These are phyloP conservation scores for Nicotiana undulata DNA, from an alignment of 257 asterid genomes.

Conservation along the genomic window DNA sequence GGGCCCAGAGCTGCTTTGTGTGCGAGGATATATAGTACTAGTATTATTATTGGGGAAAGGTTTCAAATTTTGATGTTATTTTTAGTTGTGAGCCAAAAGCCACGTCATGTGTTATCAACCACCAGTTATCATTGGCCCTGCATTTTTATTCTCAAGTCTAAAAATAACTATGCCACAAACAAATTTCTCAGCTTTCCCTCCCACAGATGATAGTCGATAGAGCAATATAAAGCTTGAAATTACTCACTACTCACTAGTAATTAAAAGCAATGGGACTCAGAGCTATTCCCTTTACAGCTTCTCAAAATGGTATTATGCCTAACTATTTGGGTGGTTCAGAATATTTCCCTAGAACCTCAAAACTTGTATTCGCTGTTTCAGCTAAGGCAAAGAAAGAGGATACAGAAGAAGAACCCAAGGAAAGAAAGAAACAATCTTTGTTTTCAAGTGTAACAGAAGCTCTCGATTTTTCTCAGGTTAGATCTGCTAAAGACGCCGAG, in stretches of 20 bases:
- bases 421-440: conserved; percentile 42
- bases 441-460: conserved; percentile 74
- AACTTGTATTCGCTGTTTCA: conserved; percentile 16
- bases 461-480: conserved; percentile 74
- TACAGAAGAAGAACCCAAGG: conserved; percentile 20
- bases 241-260: not conserved
- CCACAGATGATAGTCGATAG: not conserved
- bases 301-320: conserved; percentile 37
- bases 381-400: conserved; percentile 34
- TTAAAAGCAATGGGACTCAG: conserved; percentile 36
- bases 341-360: conserved; percentile 5
- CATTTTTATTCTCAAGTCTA: not conserved
- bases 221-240: too few species aligned
- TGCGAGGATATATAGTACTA: not conserved
- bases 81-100: conserved; percentile 23
- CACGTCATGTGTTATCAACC: conserved; percentile 55
- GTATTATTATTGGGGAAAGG: not conserved
- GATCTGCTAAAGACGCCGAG: conserved; percentile 71
- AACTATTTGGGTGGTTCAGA: conserved; percentile 13
- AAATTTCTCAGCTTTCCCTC: conserved; percentile 4
- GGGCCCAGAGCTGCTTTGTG: too few species aligned
- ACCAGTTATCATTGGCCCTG: conserved; percentile 23
- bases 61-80: not conserved
- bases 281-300: conserved; percentile 44
- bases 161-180: not conserved